Percentiles rank a stretch among this genome's conserved stretches.
These are phyloP conservation scores for Phytophthora chlamydospora DNA, from an alignment of 352 stramenopile genomes.

Conservation along the genomic window DNA sequence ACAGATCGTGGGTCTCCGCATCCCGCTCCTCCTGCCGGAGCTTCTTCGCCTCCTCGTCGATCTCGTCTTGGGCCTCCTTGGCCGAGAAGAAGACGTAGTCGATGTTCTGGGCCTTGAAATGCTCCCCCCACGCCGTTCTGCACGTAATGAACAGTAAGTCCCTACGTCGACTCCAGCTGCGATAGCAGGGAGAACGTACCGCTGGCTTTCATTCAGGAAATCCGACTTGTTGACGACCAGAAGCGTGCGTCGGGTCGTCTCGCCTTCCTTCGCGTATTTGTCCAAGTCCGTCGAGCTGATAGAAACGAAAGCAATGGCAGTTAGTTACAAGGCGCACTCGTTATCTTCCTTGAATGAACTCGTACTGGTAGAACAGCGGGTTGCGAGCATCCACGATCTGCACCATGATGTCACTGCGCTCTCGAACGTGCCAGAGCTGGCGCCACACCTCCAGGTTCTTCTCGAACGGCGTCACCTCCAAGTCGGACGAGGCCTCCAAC, in stretches of 20 bases:
- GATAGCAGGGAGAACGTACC: constrained; percentile 45
- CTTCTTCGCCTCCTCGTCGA: constrained; percentile 82
- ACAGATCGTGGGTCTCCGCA: constrained; percentile 41
- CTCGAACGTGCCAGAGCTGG: constrained; percentile 99
- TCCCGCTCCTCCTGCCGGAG: constrained; percentile 50
- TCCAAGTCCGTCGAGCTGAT: constrained; percentile 94
- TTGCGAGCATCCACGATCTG: constrained; percentile 99
- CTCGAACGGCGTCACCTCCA: constrained; percentile 98
- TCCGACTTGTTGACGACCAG: constrained; percentile 99
- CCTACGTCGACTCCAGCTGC: not conserved
- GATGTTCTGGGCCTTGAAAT: constrained; percentile 93
- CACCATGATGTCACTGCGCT: constrained; percentile 97
- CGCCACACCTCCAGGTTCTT: constrained; percentile 99
- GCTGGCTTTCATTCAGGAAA: constrained; percentile 94
- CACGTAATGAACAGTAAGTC: constrained; percentile 2
- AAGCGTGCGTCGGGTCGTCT: constrained; percentile 90
- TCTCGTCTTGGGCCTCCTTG: constrained; percentile 93
- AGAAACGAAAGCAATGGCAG: constrained; percentile 6
- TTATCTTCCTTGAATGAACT: not conserved
- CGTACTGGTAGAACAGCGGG: constrained; percentile 96
- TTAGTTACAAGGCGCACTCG: constrained; percentile 1
- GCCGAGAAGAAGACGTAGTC: constrained; percentile 98
- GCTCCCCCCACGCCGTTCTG: constrained; percentile 92
- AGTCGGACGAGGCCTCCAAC: constrained; percentile 75
- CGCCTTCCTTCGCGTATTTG: constrained; percentile 94